Evolutionary conservation across 2,329 filamentous ascomycete species (phyloP).

Genomic region (Hypoxylon sp.): DNA sequence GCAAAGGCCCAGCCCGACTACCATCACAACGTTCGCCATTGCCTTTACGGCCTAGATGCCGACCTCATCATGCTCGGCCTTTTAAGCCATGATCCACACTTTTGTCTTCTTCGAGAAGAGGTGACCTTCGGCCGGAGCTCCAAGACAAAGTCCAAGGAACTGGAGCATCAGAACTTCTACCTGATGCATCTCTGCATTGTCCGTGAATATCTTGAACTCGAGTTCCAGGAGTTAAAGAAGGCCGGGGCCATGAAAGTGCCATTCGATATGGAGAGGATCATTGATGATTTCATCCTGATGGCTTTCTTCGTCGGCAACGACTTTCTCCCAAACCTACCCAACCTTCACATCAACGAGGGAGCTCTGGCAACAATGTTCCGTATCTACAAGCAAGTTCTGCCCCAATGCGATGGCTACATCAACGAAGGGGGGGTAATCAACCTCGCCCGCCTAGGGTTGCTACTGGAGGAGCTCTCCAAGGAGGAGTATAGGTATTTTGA

Average conservation of each 20-base stretch:
- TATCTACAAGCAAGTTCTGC: conserved; percentile 90
- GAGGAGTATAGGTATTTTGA: conserved; percentile 96
- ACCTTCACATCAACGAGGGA: conserved; percentile 97
- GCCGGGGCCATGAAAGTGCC: conserved; percentile 75
- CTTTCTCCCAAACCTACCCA: conserved; percentile 95
- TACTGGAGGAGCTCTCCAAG: conserved; percentile 84
- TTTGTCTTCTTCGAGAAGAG: conserved; percentile 95
- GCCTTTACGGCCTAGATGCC: conserved; percentile 94
- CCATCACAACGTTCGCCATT: conserved; percentile 92
- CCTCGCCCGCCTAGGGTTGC: conserved; percentile 75
- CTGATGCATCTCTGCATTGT: conserved; percentile 97
- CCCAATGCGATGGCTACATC: conserved; percentile 90
- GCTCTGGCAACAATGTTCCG: conserved; percentile 97
- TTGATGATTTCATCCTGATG: conserved; percentile 99
- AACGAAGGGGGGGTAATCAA: conserved; percentile 96
- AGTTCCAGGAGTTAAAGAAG: conserved; percentile 90
- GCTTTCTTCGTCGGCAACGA: conserved; percentile 99
- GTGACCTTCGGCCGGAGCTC: conserved; percentile 93
- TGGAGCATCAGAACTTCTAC: conserved; percentile 99
- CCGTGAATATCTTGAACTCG: conserved; percentile 93
- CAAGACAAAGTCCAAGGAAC: conserved; percentile 89
- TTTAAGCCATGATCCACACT: conserved; percentile 97
- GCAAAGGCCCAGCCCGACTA: conserved; percentile 95
- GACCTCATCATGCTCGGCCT: conserved; percentile 98
- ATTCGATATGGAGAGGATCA: conserved; percentile 94